phyloP scores from a whole-genome alignment of 2,329 filamentous ascomycete genomes.

The Pseudocercospora cruenta region DNA sequence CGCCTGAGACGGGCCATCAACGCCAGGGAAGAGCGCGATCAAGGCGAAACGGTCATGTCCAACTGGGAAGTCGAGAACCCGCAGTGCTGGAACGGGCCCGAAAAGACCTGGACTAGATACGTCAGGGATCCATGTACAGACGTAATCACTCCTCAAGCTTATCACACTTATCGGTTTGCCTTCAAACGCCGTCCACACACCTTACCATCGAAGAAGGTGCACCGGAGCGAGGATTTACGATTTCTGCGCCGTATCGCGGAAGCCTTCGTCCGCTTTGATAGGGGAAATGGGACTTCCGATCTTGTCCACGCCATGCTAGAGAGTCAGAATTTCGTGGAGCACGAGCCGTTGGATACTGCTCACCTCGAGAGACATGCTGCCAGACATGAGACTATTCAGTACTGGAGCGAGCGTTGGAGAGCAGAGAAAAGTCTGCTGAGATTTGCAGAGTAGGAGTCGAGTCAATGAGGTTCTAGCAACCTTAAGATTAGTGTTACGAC shows the following conservation, averaged over 20 bases:
- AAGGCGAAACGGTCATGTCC: background rate
- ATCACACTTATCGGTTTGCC: background rate
- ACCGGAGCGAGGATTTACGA: background rate
- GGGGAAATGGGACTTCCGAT: background rate
- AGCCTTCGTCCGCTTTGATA: background rate
- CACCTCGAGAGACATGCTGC: background rate
- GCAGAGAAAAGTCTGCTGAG: background rate
- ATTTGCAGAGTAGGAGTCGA: background rate
- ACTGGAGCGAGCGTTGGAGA: background rate
- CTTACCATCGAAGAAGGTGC: background rate
- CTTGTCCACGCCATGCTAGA: background rate
- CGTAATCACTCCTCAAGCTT: background rate
- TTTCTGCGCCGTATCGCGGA: background rate
- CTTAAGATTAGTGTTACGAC: background rate
- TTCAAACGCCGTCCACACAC: background rate
- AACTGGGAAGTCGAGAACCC: background rate
- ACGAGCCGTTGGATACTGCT: background rate
- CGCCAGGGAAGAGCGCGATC: background rate
- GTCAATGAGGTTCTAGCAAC: background rate
- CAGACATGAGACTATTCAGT: background rate
- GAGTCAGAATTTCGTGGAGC: background rate
- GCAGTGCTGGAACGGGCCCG: background rate
- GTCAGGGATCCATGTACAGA: background rate
- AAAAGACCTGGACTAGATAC: background rate
- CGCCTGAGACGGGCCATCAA: background rate